Evolutionary conservation across 192 early-diverging fungal genomes (phyloP), one percentile per base, ranked within the genome.

Genomic region (Fimicolochytrium jonesii): DNA sequence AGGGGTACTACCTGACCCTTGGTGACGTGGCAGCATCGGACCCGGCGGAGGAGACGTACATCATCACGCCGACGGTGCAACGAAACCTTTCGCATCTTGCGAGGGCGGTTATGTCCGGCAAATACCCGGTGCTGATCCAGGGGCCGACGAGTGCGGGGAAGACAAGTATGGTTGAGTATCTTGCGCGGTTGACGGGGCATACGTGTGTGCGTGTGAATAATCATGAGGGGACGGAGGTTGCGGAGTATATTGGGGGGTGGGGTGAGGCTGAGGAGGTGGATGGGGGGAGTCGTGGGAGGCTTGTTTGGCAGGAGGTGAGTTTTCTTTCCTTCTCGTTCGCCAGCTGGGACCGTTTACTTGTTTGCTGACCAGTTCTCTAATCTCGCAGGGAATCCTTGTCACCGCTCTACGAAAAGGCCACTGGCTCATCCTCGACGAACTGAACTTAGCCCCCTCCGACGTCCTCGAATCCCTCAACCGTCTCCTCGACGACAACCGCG

Each of bases 401-500:
- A 83, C 93, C 69, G 95, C 97, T 1, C 75, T 99, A 54, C 81
- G 89, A 15, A 87, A 93, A 51, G 97, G 97, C 11, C 88, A 94
- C 66, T 99, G 97, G 97, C 87, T 99, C 67, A 95, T 99, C 3
- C 78, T 99, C 25, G 97, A 99, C 71, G 97, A 99, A 76, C 86
- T 99, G 31, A 99, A 99, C 68, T 78, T 99, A 68, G 97, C 97
- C 1, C 97, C 97, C 4, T 87, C 87, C n/a, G 97, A 99, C 69
- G 97, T 99, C 2, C 80, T 99, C 1, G 97, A 99, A 71, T 93
- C 97, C 3, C 86, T 99, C 25, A 99, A 99, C 75, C 86, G 97
- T 18, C 75, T 99, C 46, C 70, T 99, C 28, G 97, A 99, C 70
- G 97, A 99, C 59, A 99, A 99, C 72, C 80, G 97, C 39, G 97